A percentile compares a stretch with the other conserved stretches of the same genome.
Conservation (phyloP, 257 asterid genomes). For the Anisodus tanguticus region DNA sequence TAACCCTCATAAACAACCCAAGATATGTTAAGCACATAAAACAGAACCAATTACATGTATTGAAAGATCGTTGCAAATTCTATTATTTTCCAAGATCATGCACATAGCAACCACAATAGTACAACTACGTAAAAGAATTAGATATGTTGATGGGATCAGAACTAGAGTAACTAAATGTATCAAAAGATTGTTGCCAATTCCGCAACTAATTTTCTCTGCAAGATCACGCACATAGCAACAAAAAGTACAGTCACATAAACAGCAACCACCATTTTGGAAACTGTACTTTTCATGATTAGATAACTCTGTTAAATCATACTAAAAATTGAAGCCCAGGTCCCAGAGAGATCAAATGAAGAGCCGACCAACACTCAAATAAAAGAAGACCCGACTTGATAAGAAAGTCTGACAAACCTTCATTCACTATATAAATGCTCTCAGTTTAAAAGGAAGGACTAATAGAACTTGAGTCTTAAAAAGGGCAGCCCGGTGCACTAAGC, state of each 20-base stretch:
- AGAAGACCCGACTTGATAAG: conserved; percentile 21
- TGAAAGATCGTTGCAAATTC: conserved; percentile 8
- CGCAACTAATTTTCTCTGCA: not conserved
- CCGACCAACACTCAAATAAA: not conserved
- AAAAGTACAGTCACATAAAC: conserved; percentile 16
- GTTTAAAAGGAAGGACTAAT: conserved; percentile 18
- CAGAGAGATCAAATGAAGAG: conserved; percentile 18
- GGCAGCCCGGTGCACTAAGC: too few species aligned
- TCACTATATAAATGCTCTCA: not conserved
- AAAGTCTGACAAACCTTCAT: not conserved
- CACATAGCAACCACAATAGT: not conserved
- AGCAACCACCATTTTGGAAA: not conserved
- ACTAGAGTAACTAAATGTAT: conserved; percentile 11
- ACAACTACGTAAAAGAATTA: not conserved
- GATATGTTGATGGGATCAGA: not conserved
- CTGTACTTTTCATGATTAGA: conserved; percentile 20
- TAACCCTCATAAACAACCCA: conserved; percentile 6
- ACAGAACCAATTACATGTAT: conserved; percentile 12
- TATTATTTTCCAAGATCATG: not conserved
- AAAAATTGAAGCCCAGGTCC: conserved; percentile 1
- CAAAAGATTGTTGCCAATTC: not conserved
- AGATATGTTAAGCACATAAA: not conserved
- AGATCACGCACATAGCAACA: not conserved
- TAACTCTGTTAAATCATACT: not conserved
- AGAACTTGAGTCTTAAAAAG: not conserved